Evolutionary conservation across 306 rosid species (phyloP).

Genomic region (Rubus idaeus): DNA sequence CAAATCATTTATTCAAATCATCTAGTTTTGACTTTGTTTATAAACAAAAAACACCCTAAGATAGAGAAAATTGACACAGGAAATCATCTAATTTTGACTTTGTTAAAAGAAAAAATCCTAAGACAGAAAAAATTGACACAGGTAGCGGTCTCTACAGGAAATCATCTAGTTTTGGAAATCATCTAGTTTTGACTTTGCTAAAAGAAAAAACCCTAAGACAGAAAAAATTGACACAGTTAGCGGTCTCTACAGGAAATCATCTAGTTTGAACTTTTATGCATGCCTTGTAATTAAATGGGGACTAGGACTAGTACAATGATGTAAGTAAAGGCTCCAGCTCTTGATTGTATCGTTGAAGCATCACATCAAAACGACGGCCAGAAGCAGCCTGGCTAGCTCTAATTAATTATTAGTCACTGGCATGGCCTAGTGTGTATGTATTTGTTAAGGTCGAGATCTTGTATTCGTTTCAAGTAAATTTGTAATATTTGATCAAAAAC

Average conservation of each 20-base stretch:
- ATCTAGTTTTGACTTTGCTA: too few species aligned
- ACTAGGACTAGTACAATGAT: constrained; percentile 1
- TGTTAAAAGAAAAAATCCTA: too few species aligned
- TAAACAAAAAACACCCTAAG: too few species aligned
- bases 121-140: too few species aligned
- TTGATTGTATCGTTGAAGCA: not conserved
- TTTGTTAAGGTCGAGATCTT: too few species aligned
- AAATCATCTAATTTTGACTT: too few species aligned
- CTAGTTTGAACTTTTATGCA: not conserved
- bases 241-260: not conserved
- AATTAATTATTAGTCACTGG: not conserved
- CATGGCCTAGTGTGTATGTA: too few species aligned
- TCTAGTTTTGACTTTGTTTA: not conserved
- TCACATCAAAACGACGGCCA: not conserved
- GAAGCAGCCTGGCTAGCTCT: not conserved
- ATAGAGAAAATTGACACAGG: too few species aligned
- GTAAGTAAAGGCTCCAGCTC: not conserved
- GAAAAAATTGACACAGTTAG: not conserved
- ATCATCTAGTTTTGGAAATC: too few species aligned
- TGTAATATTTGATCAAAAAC: too few species aligned
- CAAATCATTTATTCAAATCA: not conserved
- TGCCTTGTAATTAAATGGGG: not conserved
- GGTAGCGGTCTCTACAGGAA: not conserved
- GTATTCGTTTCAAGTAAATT: not conserved
- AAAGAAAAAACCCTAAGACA: too few species aligned